These are phyloP conservation scores for Rhodosporidiobolus sp. DNA, from an alignment of 768 basidiomycete genomes.

Conservation along the genomic window DNA sequence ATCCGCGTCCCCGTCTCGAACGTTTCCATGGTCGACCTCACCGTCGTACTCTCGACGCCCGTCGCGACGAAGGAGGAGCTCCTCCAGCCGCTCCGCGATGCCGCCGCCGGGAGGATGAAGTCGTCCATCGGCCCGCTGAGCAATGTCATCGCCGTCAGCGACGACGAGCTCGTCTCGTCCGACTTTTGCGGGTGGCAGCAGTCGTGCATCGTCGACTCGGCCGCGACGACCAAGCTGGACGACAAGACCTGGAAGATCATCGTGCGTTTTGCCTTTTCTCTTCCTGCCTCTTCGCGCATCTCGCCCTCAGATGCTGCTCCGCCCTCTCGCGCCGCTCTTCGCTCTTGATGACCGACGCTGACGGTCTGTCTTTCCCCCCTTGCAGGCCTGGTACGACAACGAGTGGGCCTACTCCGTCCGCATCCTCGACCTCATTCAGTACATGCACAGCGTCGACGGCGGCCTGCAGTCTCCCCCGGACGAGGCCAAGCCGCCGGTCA, in stretches of 20 bases:
- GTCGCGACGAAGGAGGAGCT: constrained; percentile 46
- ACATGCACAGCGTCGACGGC: constrained; percentile 42
- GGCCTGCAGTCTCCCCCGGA: too few species aligned
- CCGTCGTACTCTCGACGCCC: constrained; percentile 45
- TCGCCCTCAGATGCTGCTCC: too few species aligned
- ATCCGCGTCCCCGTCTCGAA: constrained; percentile 50
- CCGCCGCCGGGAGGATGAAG: constrained; percentile 31
- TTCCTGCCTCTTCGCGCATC: too few species aligned
- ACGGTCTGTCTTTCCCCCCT: not conserved
- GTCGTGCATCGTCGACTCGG: constrained; percentile 46
- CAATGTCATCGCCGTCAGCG: constrained; percentile 46
- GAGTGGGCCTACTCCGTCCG: constrained; percentile 40
- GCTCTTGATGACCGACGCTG: not conserved
- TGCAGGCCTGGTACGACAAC: not conserved
- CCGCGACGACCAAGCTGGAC: constrained; percentile 47
- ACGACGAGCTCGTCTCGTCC: constrained; percentile 49
- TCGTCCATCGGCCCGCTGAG: constrained; percentile 23
- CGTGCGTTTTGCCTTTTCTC: not conserved
- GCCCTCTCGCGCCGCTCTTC: too few species aligned
- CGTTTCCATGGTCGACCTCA: constrained; percentile 50
- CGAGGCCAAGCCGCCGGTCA: too few species aligned
- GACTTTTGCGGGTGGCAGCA: constrained; percentile 47
- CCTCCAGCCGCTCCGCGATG: constrained; percentile 46
- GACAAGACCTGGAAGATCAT: constrained; percentile 29
- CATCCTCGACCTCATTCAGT: constrained; percentile 46